These are phyloP conservation scores for Prillingera fragicola DNA, from an alignment of 1,284 basidiomycete genomes.

Conservation along the genomic window DNA sequence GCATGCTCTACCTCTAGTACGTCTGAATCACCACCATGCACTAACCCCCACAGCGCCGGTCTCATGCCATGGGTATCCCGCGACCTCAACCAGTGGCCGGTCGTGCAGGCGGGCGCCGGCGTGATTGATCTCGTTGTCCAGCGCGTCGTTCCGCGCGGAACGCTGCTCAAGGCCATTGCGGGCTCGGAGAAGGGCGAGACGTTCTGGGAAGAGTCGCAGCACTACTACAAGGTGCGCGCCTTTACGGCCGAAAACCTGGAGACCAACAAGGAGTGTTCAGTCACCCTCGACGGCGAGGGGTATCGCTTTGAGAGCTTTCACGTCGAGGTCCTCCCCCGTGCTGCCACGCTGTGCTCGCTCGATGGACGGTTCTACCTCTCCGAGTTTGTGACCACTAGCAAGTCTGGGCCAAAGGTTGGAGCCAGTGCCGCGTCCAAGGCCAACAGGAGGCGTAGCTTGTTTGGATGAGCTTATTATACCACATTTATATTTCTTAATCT, in stretches of 20 bases:
- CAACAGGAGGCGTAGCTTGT: no score
- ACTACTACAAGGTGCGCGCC: slow-evolving; percentile 66
- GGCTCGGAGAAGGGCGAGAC: slow-evolving; percentile 62
- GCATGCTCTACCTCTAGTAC: slow-evolving; percentile 65
- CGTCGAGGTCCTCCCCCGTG: slow-evolving; percentile 69
- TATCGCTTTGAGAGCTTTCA: slow-evolving; percentile 75
- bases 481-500: no score
- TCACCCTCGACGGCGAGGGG: slow-evolving; percentile 67
- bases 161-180: slow-evolving; percentile 59
- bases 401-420: no score
- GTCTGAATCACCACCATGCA: no score
- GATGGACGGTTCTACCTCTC: slow-evolving; percentile 55
- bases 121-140: slow-evolving; percentile 71
- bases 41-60: slow-evolving; percentile 47
- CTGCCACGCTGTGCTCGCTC: slow-evolving; percentile 66
- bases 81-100: slow-evolving; percentile 81
- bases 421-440: no score
- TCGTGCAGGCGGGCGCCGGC: slow-evolving; percentile 71
- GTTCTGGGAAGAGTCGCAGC: slow-evolving; percentile 64
- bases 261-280: slow-evolving; percentile 53
- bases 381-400: slow-evolving; percentile 24
- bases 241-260: slow-evolving; percentile 66
- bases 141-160: slow-evolving; percentile 58
- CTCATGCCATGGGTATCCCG: slow-evolving; percentile 54
- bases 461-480: no score